Conservation (phyloP, 108 stramenopile species). For the Aurantiochytrium sp. region DNA sequence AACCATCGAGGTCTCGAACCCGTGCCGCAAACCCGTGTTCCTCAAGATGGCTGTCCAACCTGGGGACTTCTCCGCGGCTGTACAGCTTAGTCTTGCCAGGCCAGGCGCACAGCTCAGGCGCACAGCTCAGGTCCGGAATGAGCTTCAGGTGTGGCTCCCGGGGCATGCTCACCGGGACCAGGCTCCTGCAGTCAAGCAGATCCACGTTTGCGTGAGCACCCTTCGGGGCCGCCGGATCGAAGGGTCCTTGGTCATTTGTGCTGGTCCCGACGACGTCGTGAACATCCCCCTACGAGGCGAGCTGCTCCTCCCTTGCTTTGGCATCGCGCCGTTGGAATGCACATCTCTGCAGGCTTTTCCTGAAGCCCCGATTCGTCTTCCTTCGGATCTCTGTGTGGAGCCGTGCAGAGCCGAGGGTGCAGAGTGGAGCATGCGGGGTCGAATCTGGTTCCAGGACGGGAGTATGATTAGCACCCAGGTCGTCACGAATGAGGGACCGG, state of each 20-base stretch:
- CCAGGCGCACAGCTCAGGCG: neutral
- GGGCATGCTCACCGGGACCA: too few relatives aligned
- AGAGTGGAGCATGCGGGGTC: neutral
- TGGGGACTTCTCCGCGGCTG: neutral
- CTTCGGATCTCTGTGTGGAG: neutral
- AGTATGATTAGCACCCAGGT: too few relatives aligned
- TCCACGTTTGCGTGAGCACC: neutral
- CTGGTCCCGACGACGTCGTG: neutral
- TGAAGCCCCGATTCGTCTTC: neutral
- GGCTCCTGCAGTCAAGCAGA: too few relatives aligned
- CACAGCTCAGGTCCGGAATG: neutral
- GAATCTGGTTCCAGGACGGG: neutral
- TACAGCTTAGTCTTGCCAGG: neutral
- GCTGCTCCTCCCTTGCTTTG: conserved; percentile 10
- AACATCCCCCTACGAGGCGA: neutral
- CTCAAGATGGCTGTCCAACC: neutral
- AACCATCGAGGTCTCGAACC: neutral
- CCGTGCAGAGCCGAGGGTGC: neutral
- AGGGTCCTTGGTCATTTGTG: neutral
- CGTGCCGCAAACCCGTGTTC: neutral
- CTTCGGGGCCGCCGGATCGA: neutral
- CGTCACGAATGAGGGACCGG: neutral
- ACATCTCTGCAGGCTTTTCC: neutral
- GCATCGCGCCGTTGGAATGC: neutral
- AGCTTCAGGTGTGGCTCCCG: too few relatives aligned